These are phyloP conservation scores for Globisporangium paroecandrum DNA, from an alignment of 352 stramenopile genomes.

Conservation along the genomic window DNA sequence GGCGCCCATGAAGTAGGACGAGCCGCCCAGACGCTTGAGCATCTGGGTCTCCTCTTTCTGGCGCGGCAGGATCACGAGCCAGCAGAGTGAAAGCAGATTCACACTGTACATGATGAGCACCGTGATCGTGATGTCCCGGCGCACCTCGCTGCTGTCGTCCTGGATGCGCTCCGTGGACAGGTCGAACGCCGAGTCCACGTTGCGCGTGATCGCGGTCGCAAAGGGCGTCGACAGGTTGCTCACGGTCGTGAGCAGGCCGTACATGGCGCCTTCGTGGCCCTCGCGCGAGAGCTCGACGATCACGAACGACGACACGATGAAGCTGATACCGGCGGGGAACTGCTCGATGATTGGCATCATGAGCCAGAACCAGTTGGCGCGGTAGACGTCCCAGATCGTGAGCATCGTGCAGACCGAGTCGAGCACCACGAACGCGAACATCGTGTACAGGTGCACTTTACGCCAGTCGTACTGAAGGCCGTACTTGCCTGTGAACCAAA, in stretches of 20 bases:
- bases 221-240: constrained; percentile 51
- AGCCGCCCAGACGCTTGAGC: constrained; percentile 60
- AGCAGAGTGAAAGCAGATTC: constrained; percentile 49
- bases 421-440: constrained; percentile 31
- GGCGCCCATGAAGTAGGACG: constrained; percentile 43
- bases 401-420: constrained; percentile 37
- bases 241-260: constrained; percentile 61
- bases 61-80: constrained; percentile 50
- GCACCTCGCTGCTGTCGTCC: constrained; percentile 41
- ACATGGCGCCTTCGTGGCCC: constrained; percentile 61
- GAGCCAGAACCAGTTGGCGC: constrained; percentile 53
- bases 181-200: constrained; percentile 39
- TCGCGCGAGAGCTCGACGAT: constrained; percentile 53
- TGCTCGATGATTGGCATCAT: constrained; percentile 39
- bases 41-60: constrained; percentile 66
- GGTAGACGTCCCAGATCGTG: constrained; percentile 50
- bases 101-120: constrained; percentile 49
- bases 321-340: constrained; percentile 46
- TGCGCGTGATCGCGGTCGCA: constrained; percentile 34
- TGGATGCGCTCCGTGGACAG: constrained; percentile 46
- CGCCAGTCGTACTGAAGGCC: constrained; percentile 62
- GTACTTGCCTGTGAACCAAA: constrained; percentile 53
- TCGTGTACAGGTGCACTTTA: constrained; percentile 27
- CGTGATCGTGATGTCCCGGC: constrained; percentile 48
- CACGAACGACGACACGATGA: constrained; percentile 57